Base-by-base conservation (phyloP, 2,329 filamentous ascomycete genomes). In the Waltergamsia citrina region DNA sequence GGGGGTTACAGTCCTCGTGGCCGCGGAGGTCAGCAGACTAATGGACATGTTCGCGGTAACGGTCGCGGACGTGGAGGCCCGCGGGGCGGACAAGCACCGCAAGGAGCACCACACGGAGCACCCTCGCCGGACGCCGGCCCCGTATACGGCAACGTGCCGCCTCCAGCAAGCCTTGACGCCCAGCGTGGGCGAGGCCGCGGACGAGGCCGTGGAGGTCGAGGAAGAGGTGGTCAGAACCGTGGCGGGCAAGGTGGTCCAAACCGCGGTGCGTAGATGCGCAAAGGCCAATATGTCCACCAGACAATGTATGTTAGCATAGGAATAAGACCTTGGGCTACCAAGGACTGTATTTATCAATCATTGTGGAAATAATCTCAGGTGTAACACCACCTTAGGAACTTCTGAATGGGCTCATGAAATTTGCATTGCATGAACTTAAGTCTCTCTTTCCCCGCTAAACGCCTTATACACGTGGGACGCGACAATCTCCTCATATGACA, bases 111-210 rank as follows among this genome's bases (percentile, higher is more conserved):
- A 8, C 27, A 38, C 6, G 38, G 29, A 22, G 39, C 33, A 33
- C 35, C 37, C 17, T 34, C 38, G 7, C 15, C 32, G n/a, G 33
- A 34, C 5, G 37, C 47, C 15, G 46, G 48, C 38, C 47, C 47
- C 29, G 53, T 52, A 22, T 80, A 74, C 46, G 67, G 65, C 38
- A 67, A 67, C 12, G 71, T 79, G 7, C 74, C 75, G 20, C 80
- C 79, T 16, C 79, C 80, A 2, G 54, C 70, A 2, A 67, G 52
- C 28, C 55, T 82, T 10, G 67, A 79, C 41, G 47, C 58, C 14
- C 48, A 56, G 16, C 59, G 59, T 19, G 54, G 62, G 21, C 49
- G 57, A 25, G 56, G 60, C 5, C 56, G 59, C 21, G 56, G 60
- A 9, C 54, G 60, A 36, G 57, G 57, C 10, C 53, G 62, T 16